A percentile compares a stretch with the other conserved stretches of the same genome.
These are phyloP conservation scores for Hippophae rhamnoides DNA, from an alignment of 306 rosid species.

Conservation along the genomic window DNA sequence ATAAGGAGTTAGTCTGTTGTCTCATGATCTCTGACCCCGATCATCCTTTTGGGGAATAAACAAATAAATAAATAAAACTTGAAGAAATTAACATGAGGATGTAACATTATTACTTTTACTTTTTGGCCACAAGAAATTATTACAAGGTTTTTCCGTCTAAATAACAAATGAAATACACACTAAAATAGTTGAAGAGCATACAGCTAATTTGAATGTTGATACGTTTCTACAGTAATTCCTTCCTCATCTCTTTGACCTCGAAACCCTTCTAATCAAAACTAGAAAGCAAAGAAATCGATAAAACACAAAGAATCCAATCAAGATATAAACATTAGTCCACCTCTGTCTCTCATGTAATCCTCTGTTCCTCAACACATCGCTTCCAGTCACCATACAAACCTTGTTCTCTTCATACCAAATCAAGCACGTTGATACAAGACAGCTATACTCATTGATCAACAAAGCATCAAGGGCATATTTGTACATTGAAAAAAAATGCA, in stretches of 20 bases:
- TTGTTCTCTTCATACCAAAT: slow-evolving; percentile 55
- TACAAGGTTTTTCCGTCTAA: too few species aligned
- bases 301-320: slow-evolving; percentile 61
- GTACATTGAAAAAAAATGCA: slow-evolving; percentile 83
- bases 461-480: slow-evolving; percentile 87
- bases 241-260: slow-evolving; percentile 53
- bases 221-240: too few species aligned
- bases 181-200: neutral
- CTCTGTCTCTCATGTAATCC: slow-evolving; percentile 54
- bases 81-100: too few species aligned
- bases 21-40: too few species aligned
- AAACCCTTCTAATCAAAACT: slow-evolving; percentile 74
- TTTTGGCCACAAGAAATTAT: too few species aligned
- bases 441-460: slow-evolving; percentile 72
- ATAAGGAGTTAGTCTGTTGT: too few species aligned
- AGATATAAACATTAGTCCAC: slow-evolving; percentile 68
- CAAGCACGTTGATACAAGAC: slow-evolving; percentile 55
- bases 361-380: slow-evolving; percentile 50
- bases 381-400: slow-evolving; percentile 71
- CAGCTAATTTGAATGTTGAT: neutral
- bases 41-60: too few species aligned
- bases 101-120: too few species aligned
- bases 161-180: too few species aligned
- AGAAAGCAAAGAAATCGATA: slow-evolving; percentile 79
- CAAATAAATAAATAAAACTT: too few species aligned